These are phyloP conservation scores for Malus asiatica DNA, from an alignment of 306 rosid species.

Conservation along the genomic window DNA sequence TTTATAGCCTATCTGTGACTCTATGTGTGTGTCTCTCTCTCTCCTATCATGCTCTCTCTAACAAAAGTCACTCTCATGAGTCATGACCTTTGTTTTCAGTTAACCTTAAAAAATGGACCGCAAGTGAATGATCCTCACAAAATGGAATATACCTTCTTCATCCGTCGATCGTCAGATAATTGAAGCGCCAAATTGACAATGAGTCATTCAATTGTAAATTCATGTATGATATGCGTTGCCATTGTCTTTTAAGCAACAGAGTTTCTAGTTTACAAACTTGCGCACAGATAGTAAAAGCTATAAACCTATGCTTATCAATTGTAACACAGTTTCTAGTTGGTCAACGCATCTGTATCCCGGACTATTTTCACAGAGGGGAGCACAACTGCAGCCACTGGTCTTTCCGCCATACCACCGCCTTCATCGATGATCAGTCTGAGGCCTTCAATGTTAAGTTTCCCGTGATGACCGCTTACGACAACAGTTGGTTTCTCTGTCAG, in stretches of 20 bases:
- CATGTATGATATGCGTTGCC: too few relatives aligned
- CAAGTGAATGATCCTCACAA: not conserved
- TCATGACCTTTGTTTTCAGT: too few relatives aligned
- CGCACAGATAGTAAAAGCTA: not conserved
- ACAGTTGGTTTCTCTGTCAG: conserved; percentile 44
- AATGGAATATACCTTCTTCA: not conserved
- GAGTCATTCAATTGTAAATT: too few relatives aligned
- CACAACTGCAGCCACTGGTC: conserved; percentile 69
- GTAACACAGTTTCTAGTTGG: conserved; percentile 18
- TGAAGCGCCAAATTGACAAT: not conserved
- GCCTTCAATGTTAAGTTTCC: conserved; percentile 65
- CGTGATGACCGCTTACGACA: conserved; percentile 89
- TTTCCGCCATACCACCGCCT: conserved; percentile 59
- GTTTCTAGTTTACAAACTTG: not conserved
- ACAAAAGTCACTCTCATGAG: not conserved
- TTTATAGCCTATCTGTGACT: not conserved
- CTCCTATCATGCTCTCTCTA: too few relatives aligned
- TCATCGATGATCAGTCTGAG: conserved; percentile 68
- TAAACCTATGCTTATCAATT: too few relatives aligned
- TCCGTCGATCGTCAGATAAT: not conserved
- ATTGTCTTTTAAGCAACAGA: too few relatives aligned
- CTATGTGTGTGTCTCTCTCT: not conserved
- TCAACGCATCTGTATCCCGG: conserved; percentile 49
- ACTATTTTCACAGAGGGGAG: conserved; percentile 70
- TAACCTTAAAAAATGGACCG: too few relatives aligned